Evolutionary conservation across 805 yeast genomes (phyloP), one percentile per base, ranked within the genome.

Genomic region (Candida krabiensis): DNA sequence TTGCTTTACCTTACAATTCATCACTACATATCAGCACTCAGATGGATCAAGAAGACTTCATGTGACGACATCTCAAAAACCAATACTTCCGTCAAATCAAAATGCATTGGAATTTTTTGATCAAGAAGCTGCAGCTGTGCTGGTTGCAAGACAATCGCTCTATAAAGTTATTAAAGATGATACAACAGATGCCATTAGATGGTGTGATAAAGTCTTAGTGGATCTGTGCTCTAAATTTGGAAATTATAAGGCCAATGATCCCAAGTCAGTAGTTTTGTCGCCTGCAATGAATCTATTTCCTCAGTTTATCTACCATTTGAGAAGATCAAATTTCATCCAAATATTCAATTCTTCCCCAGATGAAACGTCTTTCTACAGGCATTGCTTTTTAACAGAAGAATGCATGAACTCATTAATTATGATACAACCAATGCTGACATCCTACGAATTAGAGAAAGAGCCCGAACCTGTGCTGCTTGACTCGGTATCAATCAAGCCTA

Each of bases 271-370:
- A 50, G 56, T 74, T 35, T 61, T 82, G 17, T 65, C 79, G 3
- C 63, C 69, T 9, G 63, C 65, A 24, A 71, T 75, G 50, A 70
- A 77, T 19, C 58, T 79, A 52, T 71, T 78, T 41, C 87, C 88
- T 6, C 86, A 80, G 54, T 81, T 80, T 58, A 66, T 81, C 61
- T 81, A 75, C 58, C 83, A 81, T 56, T 68, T 81, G 55, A 67
- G 86, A 58, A 70, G 88, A 50, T 79, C 86, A 1, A 80, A 73
- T 36, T 79, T 82, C 52, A 67, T 81, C 25, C 80, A 78, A 49
- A 79, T 81, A 14, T 81, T 81, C 63, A 79, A 79, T 53, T 77
- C 76, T 49, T 80, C 86, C 1, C 88, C 88, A 0, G 88, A 81
- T 61, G 88, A 81, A 58, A 79, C 88, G 5, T 70, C 79, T 13